These are phyloP conservation scores for Calendula officinalis DNA, from an alignment of 129 eudicot genomes.

Conservation along the genomic window DNA sequence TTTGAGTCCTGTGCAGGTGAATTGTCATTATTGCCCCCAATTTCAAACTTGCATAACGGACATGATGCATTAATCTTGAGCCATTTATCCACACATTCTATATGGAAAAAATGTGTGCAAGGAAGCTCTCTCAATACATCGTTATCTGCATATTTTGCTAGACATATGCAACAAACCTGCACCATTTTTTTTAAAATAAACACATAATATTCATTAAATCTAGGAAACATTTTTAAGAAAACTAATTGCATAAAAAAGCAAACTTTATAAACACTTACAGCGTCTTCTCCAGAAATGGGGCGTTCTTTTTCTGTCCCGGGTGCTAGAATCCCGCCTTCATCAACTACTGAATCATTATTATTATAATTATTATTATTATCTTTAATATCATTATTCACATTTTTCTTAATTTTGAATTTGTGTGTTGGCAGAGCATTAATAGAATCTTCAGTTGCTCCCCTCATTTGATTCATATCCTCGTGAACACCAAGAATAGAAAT, in stretches of 20 bases:
- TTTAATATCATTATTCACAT: constrained; percentile 28
- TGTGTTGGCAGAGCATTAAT: constrained; percentile 65
- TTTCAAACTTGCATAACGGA: constrained; percentile 65
- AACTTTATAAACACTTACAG: constrained; percentile 50
- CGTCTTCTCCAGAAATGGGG: constrained; percentile 64
- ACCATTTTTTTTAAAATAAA: constrained; percentile 6
- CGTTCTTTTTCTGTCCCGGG: constrained; percentile 76
- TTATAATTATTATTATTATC: constrained; percentile 35
- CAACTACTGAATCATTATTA: constrained; percentile 40
- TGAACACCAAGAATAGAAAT: constrained; percentile 63
- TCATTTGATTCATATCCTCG: constrained; percentile 56
- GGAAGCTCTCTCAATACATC: constrained; percentile 75
- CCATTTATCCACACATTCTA: constrained; percentile 78
- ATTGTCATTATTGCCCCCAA: constrained; percentile 36
- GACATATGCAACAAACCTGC: constrained; percentile 77
- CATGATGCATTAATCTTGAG: constrained; percentile 71
- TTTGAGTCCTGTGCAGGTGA: constrained; percentile 35
- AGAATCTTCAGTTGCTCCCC: constrained; percentile 65
- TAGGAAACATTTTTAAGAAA: neutral
- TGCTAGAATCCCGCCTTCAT: constrained; percentile 63
- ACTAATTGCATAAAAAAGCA: neutral
- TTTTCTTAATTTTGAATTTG: constrained; percentile 52
- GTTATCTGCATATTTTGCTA: constrained; percentile 56
- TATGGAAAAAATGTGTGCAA: constrained; percentile 69
- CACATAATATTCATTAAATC: neutral